Conservation (phyloP, 768 basidiomycete species). For the Bullera alba region DNA sequence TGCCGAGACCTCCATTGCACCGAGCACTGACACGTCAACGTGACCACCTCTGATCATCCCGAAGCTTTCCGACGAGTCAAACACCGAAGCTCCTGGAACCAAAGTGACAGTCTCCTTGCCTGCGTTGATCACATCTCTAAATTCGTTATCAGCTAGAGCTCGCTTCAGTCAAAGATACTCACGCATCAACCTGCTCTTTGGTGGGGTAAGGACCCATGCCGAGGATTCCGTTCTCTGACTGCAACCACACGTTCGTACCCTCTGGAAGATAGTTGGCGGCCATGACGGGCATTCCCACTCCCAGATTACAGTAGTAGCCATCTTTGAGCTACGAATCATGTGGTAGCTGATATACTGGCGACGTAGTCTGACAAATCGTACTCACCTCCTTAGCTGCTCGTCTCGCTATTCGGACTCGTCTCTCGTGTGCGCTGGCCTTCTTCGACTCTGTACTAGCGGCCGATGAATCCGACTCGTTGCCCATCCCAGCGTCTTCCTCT, state of each 20-base stretch:
- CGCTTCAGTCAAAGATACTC: constrained; percentile 2
- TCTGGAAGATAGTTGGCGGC: constrained; percentile 45
- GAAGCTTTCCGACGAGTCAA: constrained; percentile 16
- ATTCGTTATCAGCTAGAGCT: neutral
- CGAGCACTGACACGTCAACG: constrained; percentile 77
- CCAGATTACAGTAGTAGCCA: constrained; percentile 47
- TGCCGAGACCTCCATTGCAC: constrained; percentile 87
- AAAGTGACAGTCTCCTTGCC: constrained; percentile 31
- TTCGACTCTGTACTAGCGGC: neutral
- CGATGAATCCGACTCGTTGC: constrained; percentile 2
- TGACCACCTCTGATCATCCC: constrained; percentile 15
- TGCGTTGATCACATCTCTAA: constrained; percentile 43
- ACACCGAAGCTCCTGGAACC: constrained; percentile 10
- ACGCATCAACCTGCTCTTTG: constrained; percentile 46
- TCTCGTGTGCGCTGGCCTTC: constrained; percentile 16
- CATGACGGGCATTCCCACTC: constrained; percentile 48
- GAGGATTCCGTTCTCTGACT: constrained; percentile 49
- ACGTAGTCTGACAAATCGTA: neutral
- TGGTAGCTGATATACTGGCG: too few relatives aligned
- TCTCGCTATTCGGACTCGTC: constrained; percentile 35
- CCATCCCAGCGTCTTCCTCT: constrained; percentile 7
- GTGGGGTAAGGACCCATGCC: constrained; percentile 49
- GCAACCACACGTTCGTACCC: constrained; percentile 47
- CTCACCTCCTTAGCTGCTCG: constrained; percentile 33
- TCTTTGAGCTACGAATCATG: constrained; percentile 30